These are phyloP conservation scores for Aspergillus versicolor DNA, from an alignment of 2,329 filamentous ascomycete species.

Conservation along the genomic window DNA sequence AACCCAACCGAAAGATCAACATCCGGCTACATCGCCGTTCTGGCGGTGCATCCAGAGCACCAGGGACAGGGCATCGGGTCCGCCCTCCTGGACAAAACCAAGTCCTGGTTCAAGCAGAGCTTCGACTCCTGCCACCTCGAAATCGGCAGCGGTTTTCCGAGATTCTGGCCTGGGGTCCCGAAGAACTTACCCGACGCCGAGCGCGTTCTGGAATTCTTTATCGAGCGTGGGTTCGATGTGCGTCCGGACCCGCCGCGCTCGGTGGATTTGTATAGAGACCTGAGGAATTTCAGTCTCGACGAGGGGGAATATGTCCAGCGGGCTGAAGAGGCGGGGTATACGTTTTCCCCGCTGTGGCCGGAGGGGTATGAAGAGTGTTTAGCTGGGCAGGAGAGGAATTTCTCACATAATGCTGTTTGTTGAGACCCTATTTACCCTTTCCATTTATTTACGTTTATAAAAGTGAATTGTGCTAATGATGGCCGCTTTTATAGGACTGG, in stretches of 20 bases:
- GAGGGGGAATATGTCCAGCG: constrained; percentile 35
- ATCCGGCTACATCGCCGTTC: constrained; percentile 34
- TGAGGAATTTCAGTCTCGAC: constrained; percentile 34
- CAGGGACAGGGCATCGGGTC: constrained; percentile 43
- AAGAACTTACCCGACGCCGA: constrained; percentile 31
- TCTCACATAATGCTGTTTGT: constrained; percentile 37
- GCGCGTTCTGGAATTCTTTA: constrained; percentile 39
- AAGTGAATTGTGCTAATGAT: not conserved
- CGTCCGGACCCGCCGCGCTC: constrained; percentile 25
- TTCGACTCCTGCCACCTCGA: constrained; percentile 25
- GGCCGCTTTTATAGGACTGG: constrained; percentile 35
- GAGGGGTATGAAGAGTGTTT: constrained; percentile 42
- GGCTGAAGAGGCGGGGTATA: constrained; percentile 36
- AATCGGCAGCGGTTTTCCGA: constrained; percentile 37
- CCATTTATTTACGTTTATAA: too few relatives aligned
- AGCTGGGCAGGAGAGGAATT: constrained; percentile 40
- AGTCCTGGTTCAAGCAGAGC: constrained; percentile 26
- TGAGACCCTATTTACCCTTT: too few relatives aligned
- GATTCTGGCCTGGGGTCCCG: constrained; percentile 49
- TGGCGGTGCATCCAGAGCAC: constrained; percentile 37
- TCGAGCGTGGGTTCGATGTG: constrained; percentile 41
- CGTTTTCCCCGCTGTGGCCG: constrained; percentile 35
- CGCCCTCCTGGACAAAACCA: constrained; percentile 31
- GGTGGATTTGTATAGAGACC: constrained; percentile 43
- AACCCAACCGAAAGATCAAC: constrained; percentile 9